These are phyloP conservation scores for Carex scoparia DNA, from an alignment of 176 grass and related monocot genomes.

Conservation along the genomic window DNA sequence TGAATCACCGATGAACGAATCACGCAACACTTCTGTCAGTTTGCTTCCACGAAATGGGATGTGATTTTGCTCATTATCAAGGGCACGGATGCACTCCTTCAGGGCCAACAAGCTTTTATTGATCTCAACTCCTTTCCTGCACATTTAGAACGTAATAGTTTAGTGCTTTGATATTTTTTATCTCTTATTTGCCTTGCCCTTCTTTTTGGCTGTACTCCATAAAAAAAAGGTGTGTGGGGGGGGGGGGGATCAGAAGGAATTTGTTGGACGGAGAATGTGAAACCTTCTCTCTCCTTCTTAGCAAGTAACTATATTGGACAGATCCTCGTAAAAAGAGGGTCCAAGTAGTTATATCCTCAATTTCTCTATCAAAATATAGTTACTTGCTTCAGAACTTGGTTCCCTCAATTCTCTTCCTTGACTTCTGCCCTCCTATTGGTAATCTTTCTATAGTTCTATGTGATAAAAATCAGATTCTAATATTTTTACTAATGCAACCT, in stretches of 20 bases:
- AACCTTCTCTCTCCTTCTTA: background rate
- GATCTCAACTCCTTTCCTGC: constrained; percentile 52
- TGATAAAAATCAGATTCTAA: too few relatives aligned
- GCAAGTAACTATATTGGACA: background rate
- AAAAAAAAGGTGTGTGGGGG: background rate
- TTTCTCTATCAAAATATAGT: too few relatives aligned
- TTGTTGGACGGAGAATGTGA: background rate
- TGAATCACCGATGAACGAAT: constrained; percentile 72
- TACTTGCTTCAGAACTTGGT: too few relatives aligned
- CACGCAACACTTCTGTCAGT: constrained; percentile 73
- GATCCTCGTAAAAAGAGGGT: background rate
- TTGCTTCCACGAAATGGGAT: constrained; percentile 86
- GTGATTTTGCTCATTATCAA: constrained; percentile 82
- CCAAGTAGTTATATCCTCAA: background rate
- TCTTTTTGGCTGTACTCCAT: background rate
- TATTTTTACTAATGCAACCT: background rate
- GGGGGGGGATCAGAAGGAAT: background rate
- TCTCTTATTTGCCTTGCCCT: background rate
- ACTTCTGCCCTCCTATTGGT: too few relatives aligned
- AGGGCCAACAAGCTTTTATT: constrained; percentile 78
- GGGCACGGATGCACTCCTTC: constrained; percentile 76
- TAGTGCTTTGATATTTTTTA: background rate
- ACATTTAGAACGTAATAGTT: background rate
- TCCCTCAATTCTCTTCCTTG: too few relatives aligned
- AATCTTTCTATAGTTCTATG: background rate